Evolutionary conservation across 495 filamentous ascomycete genomes (phyloP), one percentile per base, ranked within the genome.

Genomic region (Podospora conica): DNA sequence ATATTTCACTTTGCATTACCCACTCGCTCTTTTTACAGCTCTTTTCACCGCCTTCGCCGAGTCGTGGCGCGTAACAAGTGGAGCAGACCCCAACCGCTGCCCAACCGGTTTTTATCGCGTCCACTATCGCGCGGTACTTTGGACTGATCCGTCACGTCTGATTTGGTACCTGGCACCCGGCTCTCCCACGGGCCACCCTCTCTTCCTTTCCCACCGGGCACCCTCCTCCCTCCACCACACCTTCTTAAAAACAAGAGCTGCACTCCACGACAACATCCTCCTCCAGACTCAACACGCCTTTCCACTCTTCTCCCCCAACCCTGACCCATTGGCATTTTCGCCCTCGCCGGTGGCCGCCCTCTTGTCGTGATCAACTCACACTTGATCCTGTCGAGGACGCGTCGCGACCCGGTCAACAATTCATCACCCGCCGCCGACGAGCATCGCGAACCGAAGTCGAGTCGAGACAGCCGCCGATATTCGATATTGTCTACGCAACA

Each of bases 211-310:
- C 63, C 56, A 60, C 63, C 62, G 25, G 66, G 58, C 68, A 64
- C 71, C 72, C 69, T 68, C 60, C 29, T 33, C 55, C 65, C 72
- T 76, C 75, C 71, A 75, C 73, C 72, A 72, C 55, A 68, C 65
- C 63, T 72, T 72, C 66, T 73, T 64, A 75, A 75, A 77, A 76
- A 77, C 70, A 71, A 73, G 69, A 71, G 64, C 68, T 65, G 61
- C 64, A 66, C 66, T 68, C 22, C 64, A 55, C 65, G 48, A 64
- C 66, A 69, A 64, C 67, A 67, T 68, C 64, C 56, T 71, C 64
- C 40, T 60, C 63, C 60, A 63, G 64, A 68, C 40, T 58, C 66
- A 60, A 65, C 33, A 66, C 58, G 57, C 62, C 64, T 63, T 60
- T 70, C 68, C 54, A 57, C 65, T 59, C 56, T 58, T 65, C 58